Conservation (phyloP, 805 yeast genomes). For the Pichia paraexigua region DNA sequence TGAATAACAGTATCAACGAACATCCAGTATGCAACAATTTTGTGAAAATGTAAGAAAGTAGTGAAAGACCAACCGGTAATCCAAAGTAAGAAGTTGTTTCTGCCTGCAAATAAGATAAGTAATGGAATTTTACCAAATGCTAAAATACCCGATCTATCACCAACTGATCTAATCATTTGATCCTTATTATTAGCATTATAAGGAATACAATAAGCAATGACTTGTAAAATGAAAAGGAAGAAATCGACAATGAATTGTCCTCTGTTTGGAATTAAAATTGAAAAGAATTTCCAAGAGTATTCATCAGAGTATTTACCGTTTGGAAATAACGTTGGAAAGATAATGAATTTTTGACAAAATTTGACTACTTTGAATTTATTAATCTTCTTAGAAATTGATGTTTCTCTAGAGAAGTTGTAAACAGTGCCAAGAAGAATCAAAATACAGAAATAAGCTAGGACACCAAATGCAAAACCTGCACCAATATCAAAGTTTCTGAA, state of each 20-base stretch:
- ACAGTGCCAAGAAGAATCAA: conserved; percentile 30
- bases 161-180: neutral
- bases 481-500: neutral
- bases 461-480: conserved; percentile 27
- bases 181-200: neutral
- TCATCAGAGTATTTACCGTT: conserved; percentile 15
- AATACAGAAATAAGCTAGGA: conserved; percentile 33
- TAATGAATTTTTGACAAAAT: conserved; percentile 25
- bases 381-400: conserved; percentile 23
- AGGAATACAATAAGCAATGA: conserved; percentile 6
- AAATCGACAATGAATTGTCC: conserved; percentile 5
- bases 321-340: conserved; percentile 32
- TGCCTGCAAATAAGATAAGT: conserved; percentile 34
- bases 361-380: conserved; percentile 4
- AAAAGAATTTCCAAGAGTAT: conserved; percentile 7
- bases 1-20: conserved; percentile 34
- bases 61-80: conserved; percentile 33
- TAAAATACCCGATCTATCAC: conserved; percentile 28
- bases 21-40: conserved; percentile 53
- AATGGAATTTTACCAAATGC: conserved; percentile 30
- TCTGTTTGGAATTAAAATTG: conserved; percentile 8
- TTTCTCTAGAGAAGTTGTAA: conserved; percentile 26
- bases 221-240: conserved; percentile 4
- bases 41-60: conserved; percentile 46
- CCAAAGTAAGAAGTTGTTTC: conserved; percentile 35